Evolutionary conservation across 495 filamentous ascomycete genomes (phyloP), one percentile per base, ranked within the genome.

Genomic region (Daldinia childiae): DNA sequence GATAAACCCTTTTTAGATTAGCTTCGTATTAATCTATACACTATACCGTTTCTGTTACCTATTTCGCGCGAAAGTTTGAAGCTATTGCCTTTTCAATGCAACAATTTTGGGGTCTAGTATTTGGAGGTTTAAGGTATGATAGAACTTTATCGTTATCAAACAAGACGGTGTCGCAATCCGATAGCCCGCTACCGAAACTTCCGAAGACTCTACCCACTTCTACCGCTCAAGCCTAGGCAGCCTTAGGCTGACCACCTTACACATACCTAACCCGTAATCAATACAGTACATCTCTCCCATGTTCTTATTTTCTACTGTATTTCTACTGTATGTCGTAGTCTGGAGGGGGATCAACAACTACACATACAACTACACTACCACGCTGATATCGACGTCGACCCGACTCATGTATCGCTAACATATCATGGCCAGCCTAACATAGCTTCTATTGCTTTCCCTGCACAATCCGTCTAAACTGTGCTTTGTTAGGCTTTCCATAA

Each of bases 391-490:
- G 30, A 59, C 64, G 55, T 61, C 60, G 59, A 65, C 60, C 41
- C 79, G 71, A 14, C 86, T 78, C 79, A 68, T 7, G 84, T 79
- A 48, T 48, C 19, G 9, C 86, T 79, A 78, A 68, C 11, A 83
- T 79, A 68, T 43, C 65, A 78, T 74, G 73, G 73, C 70, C 52
- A 71, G 52, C 63, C 9, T 69, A 60, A 71, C 64, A 69, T 74
- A 71, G 64, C 54, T 63, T 62, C 26, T 38, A 57, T 68, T 17
- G 32, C 45, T 54, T 12, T 24, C 45, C 45, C 57, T 62, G 65
- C 66, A 70, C 60, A 41, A 56, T 64, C 43, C 60, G 32, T 32
- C 34, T 39, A 32, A 58, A 62, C 48, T 66, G 54, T 68, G 58
- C 64, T 54, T 60, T 39, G 52, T 58, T 41, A 21, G 50, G 58